Conservation (phyloP, 169 alveolate species). For the Pseudocohnilembus persalinus region DNA sequence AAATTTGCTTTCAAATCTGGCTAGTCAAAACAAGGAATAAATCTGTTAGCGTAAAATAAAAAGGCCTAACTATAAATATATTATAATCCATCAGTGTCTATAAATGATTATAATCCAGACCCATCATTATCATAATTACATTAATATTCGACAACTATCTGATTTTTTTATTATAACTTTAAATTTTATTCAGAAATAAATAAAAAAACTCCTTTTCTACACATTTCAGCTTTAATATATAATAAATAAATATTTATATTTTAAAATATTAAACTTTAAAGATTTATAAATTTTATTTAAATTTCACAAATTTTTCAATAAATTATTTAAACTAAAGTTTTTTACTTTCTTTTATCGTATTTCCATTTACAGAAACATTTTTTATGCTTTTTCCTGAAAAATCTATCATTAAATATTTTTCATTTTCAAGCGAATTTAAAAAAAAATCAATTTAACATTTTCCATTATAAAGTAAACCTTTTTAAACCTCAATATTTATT, state of each 20-base stretch:
- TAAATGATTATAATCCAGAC: slow-evolving; percentile 34
- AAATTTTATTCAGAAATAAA: neutral
- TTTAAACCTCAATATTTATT: no score
- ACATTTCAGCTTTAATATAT: no score
- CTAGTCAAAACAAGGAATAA: slow-evolving; percentile 77
- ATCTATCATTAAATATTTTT: neutral
- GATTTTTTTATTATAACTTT: slow-evolving; percentile 26
- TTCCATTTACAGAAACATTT: neutral
- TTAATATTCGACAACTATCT: slow-evolving; percentile 31
- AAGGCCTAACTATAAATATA: slow-evolving; percentile 62
- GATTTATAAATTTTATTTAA: no score
- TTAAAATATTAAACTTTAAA: no score
- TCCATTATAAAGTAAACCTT: neutral
- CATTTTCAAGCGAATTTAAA: no score
- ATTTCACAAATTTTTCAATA: neutral
- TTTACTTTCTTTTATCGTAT: neutral
- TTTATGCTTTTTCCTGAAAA: neutral
- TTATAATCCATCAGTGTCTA: slow-evolving; percentile 44
- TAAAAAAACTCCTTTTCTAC: slow-evolving; percentile 15
- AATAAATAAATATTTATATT: no score
- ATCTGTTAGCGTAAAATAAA: slow-evolving; percentile 56
- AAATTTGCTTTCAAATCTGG: slow-evolving; percentile 72
- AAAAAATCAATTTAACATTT: no score
- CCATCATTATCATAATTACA: slow-evolving; percentile 31
- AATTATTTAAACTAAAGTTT: no score